A percentile compares a stretch with the other conserved stretches of the same genome.
Conservation (phyloP, 2,329 filamentous ascomycete genomes). For the Pseudopithomyces maydicus region DNA sequence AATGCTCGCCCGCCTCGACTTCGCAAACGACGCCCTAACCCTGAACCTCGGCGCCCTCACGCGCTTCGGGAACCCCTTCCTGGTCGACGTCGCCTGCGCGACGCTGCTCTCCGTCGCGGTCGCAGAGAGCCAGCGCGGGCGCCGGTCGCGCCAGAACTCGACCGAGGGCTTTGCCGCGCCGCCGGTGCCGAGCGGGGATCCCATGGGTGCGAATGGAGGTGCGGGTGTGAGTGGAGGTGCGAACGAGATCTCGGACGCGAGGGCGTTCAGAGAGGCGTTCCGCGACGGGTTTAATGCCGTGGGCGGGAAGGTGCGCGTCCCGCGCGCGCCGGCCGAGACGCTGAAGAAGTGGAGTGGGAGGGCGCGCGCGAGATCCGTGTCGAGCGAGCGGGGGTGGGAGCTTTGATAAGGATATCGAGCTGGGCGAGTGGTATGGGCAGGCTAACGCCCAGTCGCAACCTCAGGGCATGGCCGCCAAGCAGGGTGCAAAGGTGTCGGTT, state of each 20-base stretch:
- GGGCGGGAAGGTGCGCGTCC: conserved; percentile 31
- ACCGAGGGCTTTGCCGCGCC: conserved; percentile 35
- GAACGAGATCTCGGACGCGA: conserved; percentile 31
- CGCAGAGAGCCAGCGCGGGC: conserved; percentile 48
- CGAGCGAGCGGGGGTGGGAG: conserved; percentile 14
- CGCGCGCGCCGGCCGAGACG: conserved; percentile 16
- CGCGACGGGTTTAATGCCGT: conserved; percentile 39
- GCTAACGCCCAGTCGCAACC: too few relatives aligned
- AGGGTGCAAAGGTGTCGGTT: conserved; percentile 7
- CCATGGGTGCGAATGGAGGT: too few relatives aligned
- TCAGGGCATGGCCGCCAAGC: too few relatives aligned
- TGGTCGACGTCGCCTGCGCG: conserved; percentile 51
- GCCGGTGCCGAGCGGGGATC: conserved; percentile 33
- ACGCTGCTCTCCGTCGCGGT: conserved; percentile 52
- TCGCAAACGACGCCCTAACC: conserved; percentile 47
- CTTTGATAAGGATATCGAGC: conserved; percentile 44
- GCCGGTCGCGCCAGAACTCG: conserved; percentile 19
- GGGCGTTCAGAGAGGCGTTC: conserved; percentile 37
- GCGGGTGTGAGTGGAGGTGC: too few relatives aligned
- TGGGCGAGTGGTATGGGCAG: conserved; percentile 46
- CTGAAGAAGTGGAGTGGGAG: conserved; percentile 29
- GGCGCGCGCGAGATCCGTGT: conserved; percentile 14
- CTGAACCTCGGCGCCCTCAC: conserved; percentile 52
- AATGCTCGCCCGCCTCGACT: conserved; percentile 52
- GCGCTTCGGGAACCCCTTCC: conserved; percentile 50